Evolutionary conservation across 805 yeast genomes (phyloP), one percentile per base, ranked within the genome.

Genomic region (Zygotorulaspora chibaensis): DNA sequence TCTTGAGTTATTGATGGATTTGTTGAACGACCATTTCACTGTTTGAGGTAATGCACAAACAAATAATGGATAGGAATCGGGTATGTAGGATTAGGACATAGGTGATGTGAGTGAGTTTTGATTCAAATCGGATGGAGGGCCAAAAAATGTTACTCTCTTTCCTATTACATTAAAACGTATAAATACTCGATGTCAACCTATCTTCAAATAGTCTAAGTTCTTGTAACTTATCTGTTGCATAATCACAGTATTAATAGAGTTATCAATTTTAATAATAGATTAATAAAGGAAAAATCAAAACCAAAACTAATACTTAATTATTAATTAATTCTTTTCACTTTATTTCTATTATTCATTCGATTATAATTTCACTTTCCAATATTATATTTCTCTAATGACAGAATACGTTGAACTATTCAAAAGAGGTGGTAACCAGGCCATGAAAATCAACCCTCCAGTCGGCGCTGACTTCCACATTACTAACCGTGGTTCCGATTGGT

Each of bases 401-500:
- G 44, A 46, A 23, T 50, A 34, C 38, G 43, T 53, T 28, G 58
- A 51, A 17, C 45, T 57, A 39, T 38, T 54, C 38, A 60, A 59
- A 41, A 55, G 65, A 51, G 62, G 59, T 43, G 65, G 65, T 42
- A 74, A 74, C 51, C 56, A 72, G 39, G 80, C 76, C 31, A 56
- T 76, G 15, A 48, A 53, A 3, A 53, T 74, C 43, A 80, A 80
- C 56, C 74, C 76, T 10, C 66, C 74, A 48, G 52, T 67, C 5
- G 64, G 61, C 33, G 66, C 72, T 31, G 84, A 79, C 52, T 75
- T 81, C 61, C 76, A 75, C 46, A 47, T 82, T 29, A 80, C 84
- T 9, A 46, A 56, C 8, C 79, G 79, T 59, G 87, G 87, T 63
- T 79, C 84, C 86, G 79, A 77, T 62, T 81, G 85, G 86, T 72